These are phyloP conservation scores for Dothistroma septosporum DNA, from an alignment of 2,329 filamentous ascomycete genomes.

Conservation along the genomic window DNA sequence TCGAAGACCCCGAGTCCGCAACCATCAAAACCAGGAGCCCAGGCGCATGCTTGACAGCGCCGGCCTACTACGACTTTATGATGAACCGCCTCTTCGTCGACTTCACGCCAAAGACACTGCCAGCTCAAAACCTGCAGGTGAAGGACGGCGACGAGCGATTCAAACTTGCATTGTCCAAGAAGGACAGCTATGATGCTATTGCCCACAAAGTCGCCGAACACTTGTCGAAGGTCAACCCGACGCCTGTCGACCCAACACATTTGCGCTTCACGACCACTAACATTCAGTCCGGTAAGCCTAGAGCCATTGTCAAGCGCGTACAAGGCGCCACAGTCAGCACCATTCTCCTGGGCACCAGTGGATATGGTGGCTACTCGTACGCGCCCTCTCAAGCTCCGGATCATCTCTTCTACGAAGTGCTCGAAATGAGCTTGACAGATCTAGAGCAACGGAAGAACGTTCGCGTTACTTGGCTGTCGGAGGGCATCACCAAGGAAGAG, in stretches of 20 bases:
- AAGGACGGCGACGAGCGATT: constrained; percentile 60
- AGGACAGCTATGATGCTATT: constrained; percentile 84
- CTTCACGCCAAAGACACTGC: constrained; percentile 62
- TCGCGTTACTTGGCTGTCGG: constrained; percentile 77
- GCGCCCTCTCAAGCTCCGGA: constrained; percentile 57
- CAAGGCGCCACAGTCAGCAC: constrained; percentile 66
- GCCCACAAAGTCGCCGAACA: constrained; percentile 76
- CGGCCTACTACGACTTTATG: constrained; percentile 81
- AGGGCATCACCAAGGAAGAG: constrained; percentile 91
- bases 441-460: constrained; percentile 87
- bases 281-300: constrained; percentile 69
- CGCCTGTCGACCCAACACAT: constrained; percentile 71
- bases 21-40: constrained; percentile 29
- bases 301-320: constrained; percentile 70
- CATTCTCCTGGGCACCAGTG: constrained; percentile 66
- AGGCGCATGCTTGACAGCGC: constrained; percentile 27
- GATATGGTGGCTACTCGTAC: constrained; percentile 67
- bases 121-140: constrained; percentile 33
- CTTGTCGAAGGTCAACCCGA: constrained; percentile 44
- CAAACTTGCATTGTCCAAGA: constrained; percentile 73
- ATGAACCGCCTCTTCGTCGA: constrained; percentile 75
- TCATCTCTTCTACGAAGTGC: constrained; percentile 82
- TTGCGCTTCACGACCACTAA: constrained; percentile 89
- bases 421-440: constrained; percentile 91
- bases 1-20: constrained; percentile 39